Conservation (phyloP, 1,284 basidiomycete genomes). For the Ustilago curta region DNA sequence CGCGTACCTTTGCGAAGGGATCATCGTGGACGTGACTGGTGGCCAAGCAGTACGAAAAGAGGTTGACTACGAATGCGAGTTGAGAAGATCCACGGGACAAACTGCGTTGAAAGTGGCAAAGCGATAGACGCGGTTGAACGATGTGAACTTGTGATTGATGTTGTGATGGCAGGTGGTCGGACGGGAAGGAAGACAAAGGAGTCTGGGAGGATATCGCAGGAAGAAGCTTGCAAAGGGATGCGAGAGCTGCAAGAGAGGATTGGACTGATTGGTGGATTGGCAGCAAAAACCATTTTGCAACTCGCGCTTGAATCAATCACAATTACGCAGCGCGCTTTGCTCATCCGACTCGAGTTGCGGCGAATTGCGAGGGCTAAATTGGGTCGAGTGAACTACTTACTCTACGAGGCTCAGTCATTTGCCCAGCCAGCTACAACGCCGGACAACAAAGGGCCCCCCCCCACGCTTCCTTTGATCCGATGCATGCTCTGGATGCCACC, state of each 20-base stretch:
- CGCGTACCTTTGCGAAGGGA: slow-evolving; percentile 45
- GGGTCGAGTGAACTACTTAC: neutral
- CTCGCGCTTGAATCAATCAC: neutral
- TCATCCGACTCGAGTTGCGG: slow-evolving; percentile 16
- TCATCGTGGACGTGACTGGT: slow-evolving; percentile 18
- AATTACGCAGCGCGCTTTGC: slow-evolving; percentile 28
- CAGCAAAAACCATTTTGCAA: neutral
- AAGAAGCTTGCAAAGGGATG: slow-evolving; percentile 9
- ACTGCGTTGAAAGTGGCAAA: no score
- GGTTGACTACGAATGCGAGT: neutral
- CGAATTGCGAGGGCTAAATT: slow-evolving; percentile 13
- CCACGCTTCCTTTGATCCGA: neutral
- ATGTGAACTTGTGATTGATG: neutral
- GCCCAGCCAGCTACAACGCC: no score
- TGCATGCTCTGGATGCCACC: neutral
- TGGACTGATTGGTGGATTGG: neutral
- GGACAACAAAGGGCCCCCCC: slow-evolving; percentile 1
- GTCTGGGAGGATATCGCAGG: neutral
- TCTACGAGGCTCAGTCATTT: slow-evolving; percentile 8
- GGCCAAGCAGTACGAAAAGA: neutral
- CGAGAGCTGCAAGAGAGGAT: slow-evolving; percentile 21
- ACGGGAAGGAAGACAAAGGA: neutral
- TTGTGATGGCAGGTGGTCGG: neutral
- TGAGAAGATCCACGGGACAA: no score
- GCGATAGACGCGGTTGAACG: neutral